phyloP scores from a whole-genome alignment of 768 basidiomycete genomes.

The Hydnomerulius pinastri region DNA sequence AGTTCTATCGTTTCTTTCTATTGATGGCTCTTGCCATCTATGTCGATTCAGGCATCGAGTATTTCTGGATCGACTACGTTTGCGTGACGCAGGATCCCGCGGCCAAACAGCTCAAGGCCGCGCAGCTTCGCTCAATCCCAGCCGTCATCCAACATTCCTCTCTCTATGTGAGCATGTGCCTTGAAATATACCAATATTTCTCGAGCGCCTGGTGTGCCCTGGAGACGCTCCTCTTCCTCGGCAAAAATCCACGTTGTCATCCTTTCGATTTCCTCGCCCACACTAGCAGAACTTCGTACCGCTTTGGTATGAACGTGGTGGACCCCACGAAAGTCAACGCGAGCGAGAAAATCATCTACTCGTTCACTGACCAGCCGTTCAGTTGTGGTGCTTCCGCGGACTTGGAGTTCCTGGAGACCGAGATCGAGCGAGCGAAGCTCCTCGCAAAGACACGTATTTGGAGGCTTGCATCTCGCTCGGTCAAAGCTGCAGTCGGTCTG shows the following conservation, averaged over 20 bases:
- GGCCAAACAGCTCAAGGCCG: background rate
- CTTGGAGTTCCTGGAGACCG: background rate
- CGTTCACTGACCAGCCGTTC: background rate
- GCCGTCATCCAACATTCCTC: background rate
- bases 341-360: background rate
- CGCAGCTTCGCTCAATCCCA: background rate
- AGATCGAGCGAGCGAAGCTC: background rate
- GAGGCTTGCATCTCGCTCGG: background rate
- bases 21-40: background rate
- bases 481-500: background rate
- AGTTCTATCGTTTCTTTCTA: background rate
- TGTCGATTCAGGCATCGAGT: background rate
- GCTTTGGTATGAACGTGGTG: background rate
- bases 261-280: background rate
- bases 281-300: background rate
- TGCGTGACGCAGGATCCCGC: background rate
- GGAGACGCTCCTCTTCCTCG: background rate
- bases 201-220: background rate
- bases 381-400: background rate
- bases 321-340: background rate
- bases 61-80: background rate
- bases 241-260: background rate
- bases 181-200: background rate
- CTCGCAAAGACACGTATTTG: background rate
- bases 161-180: background rate